These are phyloP conservation scores for Apophysomyces ossiformis DNA, from an alignment of 371 early-diverging fungal species.

Conservation along the genomic window DNA sequence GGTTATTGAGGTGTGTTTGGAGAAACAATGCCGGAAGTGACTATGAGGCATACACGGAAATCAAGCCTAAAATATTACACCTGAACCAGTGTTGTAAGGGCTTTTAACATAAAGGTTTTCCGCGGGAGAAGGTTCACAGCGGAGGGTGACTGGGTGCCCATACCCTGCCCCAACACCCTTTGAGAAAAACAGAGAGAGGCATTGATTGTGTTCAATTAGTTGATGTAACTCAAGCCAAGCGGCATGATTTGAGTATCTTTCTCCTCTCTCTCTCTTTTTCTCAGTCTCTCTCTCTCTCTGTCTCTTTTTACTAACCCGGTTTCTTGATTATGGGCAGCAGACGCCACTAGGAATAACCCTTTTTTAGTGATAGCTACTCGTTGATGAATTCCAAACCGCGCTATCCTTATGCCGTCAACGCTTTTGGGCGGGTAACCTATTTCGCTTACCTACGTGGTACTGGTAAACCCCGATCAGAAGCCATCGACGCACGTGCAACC, in stretches of 20 bases:
- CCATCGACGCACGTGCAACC: conserved; percentile 28
- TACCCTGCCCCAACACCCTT: neutral
- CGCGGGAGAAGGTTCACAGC: neutral
- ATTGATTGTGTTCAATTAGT: conserved; percentile 10
- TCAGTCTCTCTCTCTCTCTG: too few relatives aligned
- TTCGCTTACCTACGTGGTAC: neutral
- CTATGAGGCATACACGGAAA: too few relatives aligned
- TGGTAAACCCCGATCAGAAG: conserved; percentile 53
- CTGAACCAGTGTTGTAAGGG: too few relatives aligned
- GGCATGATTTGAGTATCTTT: neutral
- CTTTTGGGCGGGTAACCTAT: conserved; percentile 1
- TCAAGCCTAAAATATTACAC: too few relatives aligned
- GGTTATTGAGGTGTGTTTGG: too few relatives aligned
- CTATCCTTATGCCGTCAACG: conserved; percentile 1
- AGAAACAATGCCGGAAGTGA: too few relatives aligned
- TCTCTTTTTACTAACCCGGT: too few relatives aligned
- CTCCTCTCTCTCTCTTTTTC: too few relatives aligned
- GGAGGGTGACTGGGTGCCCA: neutral
- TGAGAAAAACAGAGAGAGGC: neutral
- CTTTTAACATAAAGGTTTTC: too few relatives aligned
- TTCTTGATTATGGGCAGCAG: too few relatives aligned
- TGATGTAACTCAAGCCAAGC: neutral
- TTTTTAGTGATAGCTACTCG: neutral
- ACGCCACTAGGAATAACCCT: neutral
- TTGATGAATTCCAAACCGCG: neutral